Evolutionary conservation across 2,329 filamentous ascomycete genomes (phyloP).

Genomic region (Drechslerella dactyloides): DNA sequence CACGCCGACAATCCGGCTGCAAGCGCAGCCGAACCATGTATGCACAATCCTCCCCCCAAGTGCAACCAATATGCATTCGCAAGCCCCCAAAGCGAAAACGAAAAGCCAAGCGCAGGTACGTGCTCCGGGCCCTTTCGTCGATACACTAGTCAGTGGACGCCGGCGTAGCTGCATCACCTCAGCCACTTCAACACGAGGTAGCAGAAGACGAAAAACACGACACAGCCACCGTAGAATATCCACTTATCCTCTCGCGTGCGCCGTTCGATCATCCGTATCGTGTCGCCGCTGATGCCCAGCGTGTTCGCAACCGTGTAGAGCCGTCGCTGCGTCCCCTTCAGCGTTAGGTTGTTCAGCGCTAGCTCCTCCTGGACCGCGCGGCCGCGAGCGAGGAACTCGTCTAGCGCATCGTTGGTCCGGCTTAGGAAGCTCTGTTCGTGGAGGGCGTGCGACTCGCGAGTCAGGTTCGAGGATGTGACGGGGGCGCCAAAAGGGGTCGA

Average conservation of each 20-base stretch:
- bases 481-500: slow-evolving; percentile 59
- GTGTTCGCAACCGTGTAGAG: slow-evolving; percentile 94
- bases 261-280: slow-evolving; percentile 94
- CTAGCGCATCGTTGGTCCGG: slow-evolving; percentile 80
- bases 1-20: too few relatives aligned
- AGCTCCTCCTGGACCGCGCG: slow-evolving; percentile 88
- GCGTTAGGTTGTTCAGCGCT: slow-evolving; percentile 86
- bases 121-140: too few relatives aligned
- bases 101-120: too few relatives aligned
- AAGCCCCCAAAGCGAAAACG: too few relatives aligned
- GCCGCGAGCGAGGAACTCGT: slow-evolving; percentile 91
- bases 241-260: slow-evolving; percentile 94
- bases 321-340: slow-evolving; percentile 90
- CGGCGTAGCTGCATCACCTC: slow-evolving; percentile 62
- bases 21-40: too few relatives aligned
- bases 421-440: slow-evolving; percentile 88
- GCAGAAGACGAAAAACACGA: slow-evolving; percentile 88
- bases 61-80: too few relatives aligned
- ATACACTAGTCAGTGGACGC: neutral
- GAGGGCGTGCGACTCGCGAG: slow-evolving; percentile 69
- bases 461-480: slow-evolving; percentile 55
- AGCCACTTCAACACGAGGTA: slow-evolving; percentile 88
- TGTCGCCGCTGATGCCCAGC: slow-evolving; percentile 89
- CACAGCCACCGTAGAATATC: slow-evolving; percentile 89
- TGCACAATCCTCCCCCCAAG: too few relatives aligned